Evolutionary conservation across 805 yeast species (phyloP).

Genomic region (Saccharomycopsis sp.): DNA sequence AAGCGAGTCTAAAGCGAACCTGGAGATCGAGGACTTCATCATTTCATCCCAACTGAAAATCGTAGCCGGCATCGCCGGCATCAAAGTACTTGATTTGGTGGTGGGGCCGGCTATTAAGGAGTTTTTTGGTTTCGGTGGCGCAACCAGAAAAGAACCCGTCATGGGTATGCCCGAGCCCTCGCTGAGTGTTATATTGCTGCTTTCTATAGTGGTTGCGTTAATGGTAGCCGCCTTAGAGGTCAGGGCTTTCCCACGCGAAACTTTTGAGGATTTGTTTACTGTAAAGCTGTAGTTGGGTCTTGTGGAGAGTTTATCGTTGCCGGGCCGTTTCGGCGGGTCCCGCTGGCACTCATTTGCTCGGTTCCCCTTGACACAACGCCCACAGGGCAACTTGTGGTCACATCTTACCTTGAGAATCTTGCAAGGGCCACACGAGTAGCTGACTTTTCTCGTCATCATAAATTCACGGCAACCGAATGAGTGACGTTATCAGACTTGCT

Average conservation of each 20-base stretch:
- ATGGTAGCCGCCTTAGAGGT: neutral
- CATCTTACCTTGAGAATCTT: neutral
- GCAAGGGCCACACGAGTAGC: neutral
- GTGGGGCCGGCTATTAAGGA: neutral
- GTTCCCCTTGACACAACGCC: neutral
- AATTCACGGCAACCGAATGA: neutral
- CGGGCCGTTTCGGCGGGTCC: neutral
- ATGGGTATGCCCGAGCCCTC: neutral
- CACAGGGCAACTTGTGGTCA: neutral
- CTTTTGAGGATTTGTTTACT: neutral
- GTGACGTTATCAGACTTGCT: too few relatives aligned
- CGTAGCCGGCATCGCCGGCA: neutral
- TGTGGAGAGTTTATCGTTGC: neutral
- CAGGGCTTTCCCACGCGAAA: neutral
- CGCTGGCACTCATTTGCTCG: neutral
- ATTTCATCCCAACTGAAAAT: neutral
- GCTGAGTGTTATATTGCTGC: neutral
- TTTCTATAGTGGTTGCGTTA: neutral
- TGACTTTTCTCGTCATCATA: neutral
- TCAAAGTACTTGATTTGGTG: neutral
- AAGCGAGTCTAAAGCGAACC: neutral
- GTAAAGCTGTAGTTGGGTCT: neutral
- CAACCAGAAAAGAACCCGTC: neutral
- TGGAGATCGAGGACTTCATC: neutral
- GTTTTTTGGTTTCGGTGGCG: neutral